Percentiles rank a stretch among this genome's conserved stretches.
phyloP scores from a whole-genome alignment of 140 eudicot genomes.

The Oenanthe javanica region DNA sequence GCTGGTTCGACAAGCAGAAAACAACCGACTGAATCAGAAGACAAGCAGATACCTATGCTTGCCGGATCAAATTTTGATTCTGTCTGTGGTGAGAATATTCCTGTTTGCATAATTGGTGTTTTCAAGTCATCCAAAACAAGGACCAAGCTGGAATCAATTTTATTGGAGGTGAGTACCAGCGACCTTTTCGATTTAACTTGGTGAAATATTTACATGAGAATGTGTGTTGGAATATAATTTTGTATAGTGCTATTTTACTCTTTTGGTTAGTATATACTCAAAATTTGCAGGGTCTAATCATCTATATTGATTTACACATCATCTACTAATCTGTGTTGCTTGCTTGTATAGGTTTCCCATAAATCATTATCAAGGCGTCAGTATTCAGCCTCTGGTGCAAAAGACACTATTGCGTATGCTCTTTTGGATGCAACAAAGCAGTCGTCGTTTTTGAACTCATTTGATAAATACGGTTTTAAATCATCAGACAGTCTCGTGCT shows the following conservation, averaged over 20 bases:
- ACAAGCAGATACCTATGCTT: constrained; percentile 45
- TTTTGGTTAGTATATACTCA: not conserved
- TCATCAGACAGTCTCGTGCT: constrained; percentile 49
- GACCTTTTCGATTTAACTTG: not conserved
- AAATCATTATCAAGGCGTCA: constrained; percentile 59
- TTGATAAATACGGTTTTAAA: constrained; percentile 62
- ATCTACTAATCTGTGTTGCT: not conserved
- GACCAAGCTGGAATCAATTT: constrained; percentile 52
- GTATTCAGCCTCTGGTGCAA: constrained; percentile 32
- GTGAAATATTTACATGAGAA: not conserved
- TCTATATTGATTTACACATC: not conserved
- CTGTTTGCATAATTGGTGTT: constrained; percentile 83
- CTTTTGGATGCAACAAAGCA: constrained; percentile 66
- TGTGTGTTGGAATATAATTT: too few relatives aligned
- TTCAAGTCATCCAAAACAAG: constrained; percentile 54
- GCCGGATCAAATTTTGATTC: constrained; percentile 49
- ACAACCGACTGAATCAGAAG: constrained; percentile 29
- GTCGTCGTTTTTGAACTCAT: constrained; percentile 41
- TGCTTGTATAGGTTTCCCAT: constrained; percentile 58
- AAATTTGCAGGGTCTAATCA: not conserved
- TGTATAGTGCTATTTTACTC: too few relatives aligned
- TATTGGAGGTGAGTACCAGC: constrained; percentile 40
- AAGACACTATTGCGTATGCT: constrained; percentile 58
- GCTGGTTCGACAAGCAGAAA: constrained; percentile 39
- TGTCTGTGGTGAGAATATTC: constrained; percentile 61